Evolutionary conservation across 2,329 filamentous ascomycete genomes (phyloP).

Genomic region (Cladophialophora chaetospira): DNA sequence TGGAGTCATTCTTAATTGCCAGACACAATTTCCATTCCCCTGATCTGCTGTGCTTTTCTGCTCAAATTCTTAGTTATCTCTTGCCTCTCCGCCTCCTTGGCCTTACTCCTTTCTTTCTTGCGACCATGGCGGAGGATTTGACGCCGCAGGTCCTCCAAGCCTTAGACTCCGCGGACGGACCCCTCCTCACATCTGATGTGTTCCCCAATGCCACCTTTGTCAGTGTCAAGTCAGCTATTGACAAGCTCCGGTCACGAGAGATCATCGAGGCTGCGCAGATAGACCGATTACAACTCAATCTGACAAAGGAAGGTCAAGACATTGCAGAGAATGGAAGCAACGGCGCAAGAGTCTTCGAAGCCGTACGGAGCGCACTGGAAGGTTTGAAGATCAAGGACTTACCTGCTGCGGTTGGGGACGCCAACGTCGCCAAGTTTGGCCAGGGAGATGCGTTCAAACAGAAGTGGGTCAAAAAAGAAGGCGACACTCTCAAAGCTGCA

Average conservation of each 20-base stretch:
- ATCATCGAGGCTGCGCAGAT: constrained; percentile 87
- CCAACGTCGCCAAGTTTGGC: constrained; percentile 64
- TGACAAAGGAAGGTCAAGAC: constrained; percentile 74
- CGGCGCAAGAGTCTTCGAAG: constrained; percentile 80
- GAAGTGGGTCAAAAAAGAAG: constrained; percentile 68
- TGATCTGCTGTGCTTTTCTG: background rate
- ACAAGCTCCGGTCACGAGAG: constrained; percentile 77
- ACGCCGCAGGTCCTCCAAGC: constrained; percentile 58
- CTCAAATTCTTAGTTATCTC: too few relatives aligned
- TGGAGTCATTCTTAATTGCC: constrained; percentile 16
- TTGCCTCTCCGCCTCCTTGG: background rate
- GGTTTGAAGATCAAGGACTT: constrained; percentile 79
- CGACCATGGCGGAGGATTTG: constrained; percentile 34
- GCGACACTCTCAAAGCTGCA: constrained; percentile 56
- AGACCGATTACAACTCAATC: constrained; percentile 72
- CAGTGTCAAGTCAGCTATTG: constrained; percentile 81
- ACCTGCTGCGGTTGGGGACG: constrained; percentile 49
- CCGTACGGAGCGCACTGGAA: constrained; percentile 69
- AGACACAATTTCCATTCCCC: background rate
- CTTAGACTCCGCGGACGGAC: constrained; percentile 61
- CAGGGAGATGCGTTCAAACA: constrained; percentile 89
- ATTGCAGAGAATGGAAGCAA: constrained; percentile 77
- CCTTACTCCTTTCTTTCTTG: background rate
- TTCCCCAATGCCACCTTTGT: constrained; percentile 68
- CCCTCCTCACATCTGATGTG: constrained; percentile 67